A percentile compares a stretch with the other conserved stretches of the same genome.
phyloP scores from a whole-genome alignment of 352 stramenopile genomes.

The Phytophthora foliorum region DNA sequence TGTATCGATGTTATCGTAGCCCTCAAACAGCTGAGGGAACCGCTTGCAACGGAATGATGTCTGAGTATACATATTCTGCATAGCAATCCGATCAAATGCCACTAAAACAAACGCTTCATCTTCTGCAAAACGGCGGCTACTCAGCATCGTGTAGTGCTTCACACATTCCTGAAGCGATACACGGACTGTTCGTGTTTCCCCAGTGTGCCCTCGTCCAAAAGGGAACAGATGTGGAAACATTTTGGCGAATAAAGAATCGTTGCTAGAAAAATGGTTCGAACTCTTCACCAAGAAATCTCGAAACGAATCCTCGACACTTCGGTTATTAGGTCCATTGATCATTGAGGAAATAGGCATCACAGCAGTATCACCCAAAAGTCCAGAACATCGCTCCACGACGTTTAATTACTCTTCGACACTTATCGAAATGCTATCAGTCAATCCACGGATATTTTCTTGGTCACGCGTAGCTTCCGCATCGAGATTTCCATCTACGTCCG shows the following conservation, averaged over 20 bases:
- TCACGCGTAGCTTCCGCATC: slow-evolving; percentile 1
- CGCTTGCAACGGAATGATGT: slow-evolving; percentile 1
- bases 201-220: neutral
- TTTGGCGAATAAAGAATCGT: neutral
- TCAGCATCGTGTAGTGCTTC: slow-evolving; percentile 12
- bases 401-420: neutral
- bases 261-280: neutral
- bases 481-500: neutral
- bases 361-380: slow-evolving; percentile 1
- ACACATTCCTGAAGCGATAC: slow-evolving; percentile 4
- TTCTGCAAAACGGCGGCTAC: slow-evolving; percentile 13
- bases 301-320: neutral
- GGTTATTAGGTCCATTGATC: neutral
- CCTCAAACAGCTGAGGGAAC: slow-evolving; percentile 5
- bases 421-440: neutral
- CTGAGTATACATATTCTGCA: slow-evolving; percentile 19
- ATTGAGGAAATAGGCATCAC: neutral
- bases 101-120: slow-evolving; percentile 12
- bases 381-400: neutral
- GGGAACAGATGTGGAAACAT: neutral
- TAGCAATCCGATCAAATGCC: neutral
- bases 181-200: neutral
- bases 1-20: slow-evolving; percentile 7
- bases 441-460: slow-evolving; percentile 10
- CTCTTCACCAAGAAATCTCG: neutral